Base-by-base conservation (phyloP, 768 basidiomycete genomes). In the Hericium alpestre region DNA sequence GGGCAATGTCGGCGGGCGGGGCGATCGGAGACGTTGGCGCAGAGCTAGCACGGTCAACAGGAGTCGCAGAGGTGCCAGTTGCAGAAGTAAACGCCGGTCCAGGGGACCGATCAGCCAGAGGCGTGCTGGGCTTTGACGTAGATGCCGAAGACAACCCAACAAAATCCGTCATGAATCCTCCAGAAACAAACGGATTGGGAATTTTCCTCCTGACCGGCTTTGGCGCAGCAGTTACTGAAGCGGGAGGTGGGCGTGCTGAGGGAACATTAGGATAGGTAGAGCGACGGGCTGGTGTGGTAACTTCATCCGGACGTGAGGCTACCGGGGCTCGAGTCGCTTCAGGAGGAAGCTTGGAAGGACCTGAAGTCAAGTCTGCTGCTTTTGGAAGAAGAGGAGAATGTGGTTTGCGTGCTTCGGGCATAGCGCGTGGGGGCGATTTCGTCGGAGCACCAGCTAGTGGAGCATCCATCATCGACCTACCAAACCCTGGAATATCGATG, bases 111-210 rank as follows among this genome's bases (percentile, higher is more conserved):
- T 51, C 50, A n/a, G 27, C 22, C 13, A 16, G 50, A 25, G 50
- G 43, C 8, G 43, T 51, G 18, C 22, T 23, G 11, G 49, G 18
- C 18, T 23, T 37, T 18, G 54, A 39, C 22, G 39, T 37, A 43
- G 43, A 23, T 10, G 66, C 65, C 12, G 66, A 63, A 18, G 64
- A 64, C 38, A 61, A 61, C 18, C 69, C 70, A 37, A 70, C 70
- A 38, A 79, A 78, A 52, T 76, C 76, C 13, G 74, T 74, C 56
- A 78, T 66, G 49, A 77, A 75, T 18, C 79, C 77, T n/a, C 72
- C 75, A 10, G 78, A 78, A 11, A 79, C 73, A 56, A 80, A 79
- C n/a, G 77, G 72, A 63, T 76, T 79, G 47, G 65, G 54, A 12
- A 64, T 54, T 11, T 38, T 25, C 39, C 58, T 61, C 55, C 59